These are phyloP conservation scores for Emergomyces orientalis DNA, from an alignment of 2,329 filamentous ascomycete species.

Conservation along the genomic window DNA sequence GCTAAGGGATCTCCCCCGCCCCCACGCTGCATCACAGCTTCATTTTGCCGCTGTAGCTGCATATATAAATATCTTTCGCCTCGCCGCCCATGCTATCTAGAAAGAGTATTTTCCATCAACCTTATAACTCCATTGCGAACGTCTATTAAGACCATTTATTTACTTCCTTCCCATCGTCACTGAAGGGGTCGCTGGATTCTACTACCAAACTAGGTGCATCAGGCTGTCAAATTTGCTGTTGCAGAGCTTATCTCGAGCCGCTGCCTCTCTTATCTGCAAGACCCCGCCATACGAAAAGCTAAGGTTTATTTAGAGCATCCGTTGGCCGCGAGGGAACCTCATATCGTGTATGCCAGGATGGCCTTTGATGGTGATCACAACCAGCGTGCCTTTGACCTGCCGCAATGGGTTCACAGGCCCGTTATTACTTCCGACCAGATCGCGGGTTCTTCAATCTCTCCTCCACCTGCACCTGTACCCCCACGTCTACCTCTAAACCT, in stretches of 20 bases:
- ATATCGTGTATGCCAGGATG: slow-evolving; percentile 21
- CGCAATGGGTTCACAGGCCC: slow-evolving; percentile 15
- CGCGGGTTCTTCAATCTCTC: slow-evolving; percentile 12
- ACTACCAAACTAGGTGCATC: background rate
- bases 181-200: background rate
- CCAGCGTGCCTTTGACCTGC: slow-evolving; percentile 24
- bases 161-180: background rate
- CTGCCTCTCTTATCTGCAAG: background rate
- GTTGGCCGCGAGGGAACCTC: background rate
- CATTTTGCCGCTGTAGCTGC: no score
- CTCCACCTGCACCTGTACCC: no score
- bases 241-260: background rate
- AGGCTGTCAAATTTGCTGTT: background rate
- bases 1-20: background rate
- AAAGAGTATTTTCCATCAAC: background rate
- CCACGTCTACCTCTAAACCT: no score
- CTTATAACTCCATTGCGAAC: background rate
- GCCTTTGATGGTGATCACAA: slow-evolving; percentile 37
- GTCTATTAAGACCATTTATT: background rate
- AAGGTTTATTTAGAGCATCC: background rate
- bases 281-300: background rate
- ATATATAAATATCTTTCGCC: background rate
- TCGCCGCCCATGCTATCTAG: background rate
- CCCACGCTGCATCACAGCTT: background rate
- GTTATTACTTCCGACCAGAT: slow-evolving; percentile 12